These are phyloP conservation scores for Juncus inflexus DNA, from an alignment of 176 grass and related monocot genomes.

Conservation along the genomic window DNA sequence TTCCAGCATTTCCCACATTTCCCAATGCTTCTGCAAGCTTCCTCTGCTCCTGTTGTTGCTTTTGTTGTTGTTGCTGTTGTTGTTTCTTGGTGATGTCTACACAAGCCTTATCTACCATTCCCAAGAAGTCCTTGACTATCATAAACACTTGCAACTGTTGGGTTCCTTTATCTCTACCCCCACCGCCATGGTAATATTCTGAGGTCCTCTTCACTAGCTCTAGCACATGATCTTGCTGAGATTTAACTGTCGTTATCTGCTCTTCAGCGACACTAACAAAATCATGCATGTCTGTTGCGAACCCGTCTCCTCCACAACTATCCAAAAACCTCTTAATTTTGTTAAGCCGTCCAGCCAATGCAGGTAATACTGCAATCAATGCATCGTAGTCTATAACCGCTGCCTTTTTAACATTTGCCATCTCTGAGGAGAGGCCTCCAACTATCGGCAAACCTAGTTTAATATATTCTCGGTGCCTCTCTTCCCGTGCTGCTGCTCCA, in stretches of 20 bases:
- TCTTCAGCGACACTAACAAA: constrained; percentile 55
- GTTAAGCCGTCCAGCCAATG: constrained; percentile 33
- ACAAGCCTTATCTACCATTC: constrained; percentile 93
- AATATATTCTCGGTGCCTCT: constrained; percentile 81
- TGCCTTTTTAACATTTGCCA: constrained; percentile 67
- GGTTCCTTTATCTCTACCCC: constrained; percentile 56
- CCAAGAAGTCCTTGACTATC: constrained; percentile 88
- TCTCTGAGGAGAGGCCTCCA: constrained; percentile 75
- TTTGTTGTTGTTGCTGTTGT: constrained; percentile 54
- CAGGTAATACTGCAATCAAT: constrained; percentile 40
- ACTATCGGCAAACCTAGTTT: constrained; percentile 74
- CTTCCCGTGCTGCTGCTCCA: constrained; percentile 45
- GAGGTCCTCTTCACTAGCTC: constrained; percentile 69
- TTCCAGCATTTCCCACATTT: not conserved
- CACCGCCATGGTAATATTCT: constrained; percentile 83
- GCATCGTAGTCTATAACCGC: constrained; percentile 63
- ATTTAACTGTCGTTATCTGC: constrained; percentile 46
- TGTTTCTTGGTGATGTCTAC: constrained; percentile 67
- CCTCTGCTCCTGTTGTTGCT: constrained; percentile 19
- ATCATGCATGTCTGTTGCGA: constrained; percentile 53
- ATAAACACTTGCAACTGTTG: constrained; percentile 79
- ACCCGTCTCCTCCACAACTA: constrained; percentile 53
- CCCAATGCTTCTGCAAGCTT: constrained; percentile 21
- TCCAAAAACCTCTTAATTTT: constrained; percentile 67
- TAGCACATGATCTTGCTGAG: constrained; percentile 60